Conservation (phyloP, 495 filamentous ascomycete genomes). For the Podospora pseudocomata region DNA sequence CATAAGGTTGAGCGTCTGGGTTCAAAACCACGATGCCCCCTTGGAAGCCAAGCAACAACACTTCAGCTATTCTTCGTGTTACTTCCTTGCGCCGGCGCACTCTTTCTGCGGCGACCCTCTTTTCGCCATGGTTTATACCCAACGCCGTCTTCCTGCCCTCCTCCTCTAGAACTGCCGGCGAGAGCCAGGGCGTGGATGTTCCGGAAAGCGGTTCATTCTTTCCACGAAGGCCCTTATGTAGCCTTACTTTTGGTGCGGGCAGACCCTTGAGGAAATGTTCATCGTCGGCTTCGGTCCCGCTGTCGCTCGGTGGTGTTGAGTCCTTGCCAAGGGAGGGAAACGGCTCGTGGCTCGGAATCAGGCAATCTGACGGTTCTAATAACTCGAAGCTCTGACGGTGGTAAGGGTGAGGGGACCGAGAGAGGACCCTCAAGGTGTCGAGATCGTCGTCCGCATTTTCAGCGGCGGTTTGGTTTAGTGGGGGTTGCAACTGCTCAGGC, state of each 20-base stretch:
- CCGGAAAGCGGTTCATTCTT: conserved; percentile 47
- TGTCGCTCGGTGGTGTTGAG: conserved; percentile 69
- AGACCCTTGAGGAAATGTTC: conserved; percentile 76
- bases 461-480: conserved; percentile 18
- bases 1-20: conserved; percentile 32
- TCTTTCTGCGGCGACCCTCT: conserved; percentile 31
- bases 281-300: conserved; percentile 89
- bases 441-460: conserved; percentile 22
- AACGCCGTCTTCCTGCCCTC: conserved; percentile 35
- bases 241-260: conserved; percentile 66
- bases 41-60: conserved; percentile 43
- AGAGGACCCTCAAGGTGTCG: conserved; percentile 48
- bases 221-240: conserved; percentile 69
- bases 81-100: conserved; percentile 44
- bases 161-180: conserved; percentile 57
- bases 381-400: conserved; percentile 54
- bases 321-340: conserved; percentile 31
- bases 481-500: conserved; percentile 40
- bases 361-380: conserved; percentile 40
- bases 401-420: conserved; percentile 77
- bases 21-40: conserved; percentile 34
- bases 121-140: conserved; percentile 26
- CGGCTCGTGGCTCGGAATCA: conserved; percentile 11
- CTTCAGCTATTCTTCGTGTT: conserved; percentile 42
- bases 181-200: conserved; percentile 55